phyloP scores from a whole-genome alignment of 1,139 yeast species.

The Zygoascus hellenicus region DNA sequence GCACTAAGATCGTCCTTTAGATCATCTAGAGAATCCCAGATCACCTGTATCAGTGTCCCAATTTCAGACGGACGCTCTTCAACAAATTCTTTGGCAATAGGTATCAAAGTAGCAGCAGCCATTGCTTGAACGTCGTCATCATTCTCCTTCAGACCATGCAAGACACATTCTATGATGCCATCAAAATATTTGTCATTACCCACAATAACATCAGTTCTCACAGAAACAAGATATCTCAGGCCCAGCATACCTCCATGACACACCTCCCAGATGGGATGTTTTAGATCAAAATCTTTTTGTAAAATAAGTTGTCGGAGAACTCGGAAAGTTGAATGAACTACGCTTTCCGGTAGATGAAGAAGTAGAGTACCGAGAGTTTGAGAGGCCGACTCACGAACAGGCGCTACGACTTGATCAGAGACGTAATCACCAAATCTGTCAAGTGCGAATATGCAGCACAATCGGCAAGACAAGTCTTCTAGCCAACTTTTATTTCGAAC shows the following conservation, averaged over 20 bases:
- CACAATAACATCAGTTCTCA: slow-evolving; percentile 71
- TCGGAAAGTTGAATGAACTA: slow-evolving; percentile 53
- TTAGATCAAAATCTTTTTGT: slow-evolving; percentile 49
- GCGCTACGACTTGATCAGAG: slow-evolving; percentile 96
- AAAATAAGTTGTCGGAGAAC: slow-evolving; percentile 65
- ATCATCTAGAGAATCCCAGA: slow-evolving; percentile 84
- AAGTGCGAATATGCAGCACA: slow-evolving; percentile 81
- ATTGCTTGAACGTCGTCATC: slow-evolving; percentile 98
- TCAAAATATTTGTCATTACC: slow-evolving; percentile 49
- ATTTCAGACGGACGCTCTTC: slow-evolving; percentile 55
- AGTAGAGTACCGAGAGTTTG: slow-evolving; percentile 89
- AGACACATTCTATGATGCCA: slow-evolving; percentile 74
- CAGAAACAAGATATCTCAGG: slow-evolving; percentile 83
- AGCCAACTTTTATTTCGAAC: slow-evolving; percentile 60
- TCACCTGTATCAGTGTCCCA: slow-evolving; percentile 60
- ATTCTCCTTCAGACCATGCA: slow-evolving; percentile 75
- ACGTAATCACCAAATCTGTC: slow-evolving; percentile 98
- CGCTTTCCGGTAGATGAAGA: slow-evolving; percentile 56
- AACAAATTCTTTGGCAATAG: slow-evolving; percentile 83
- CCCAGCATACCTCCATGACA: slow-evolving; percentile 98
- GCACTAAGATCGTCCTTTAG: slow-evolving; percentile 89
- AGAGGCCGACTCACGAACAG: slow-evolving; percentile 94
- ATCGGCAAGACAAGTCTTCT: slow-evolving; percentile 82
- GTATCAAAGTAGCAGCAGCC: slow-evolving; percentile 88
- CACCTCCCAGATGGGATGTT: slow-evolving; percentile 78